These are phyloP conservation scores for Conidiobolus incongruus DNA, from an alignment of 371 early-diverging fungal genomes.

Conservation along the genomic window DNA sequence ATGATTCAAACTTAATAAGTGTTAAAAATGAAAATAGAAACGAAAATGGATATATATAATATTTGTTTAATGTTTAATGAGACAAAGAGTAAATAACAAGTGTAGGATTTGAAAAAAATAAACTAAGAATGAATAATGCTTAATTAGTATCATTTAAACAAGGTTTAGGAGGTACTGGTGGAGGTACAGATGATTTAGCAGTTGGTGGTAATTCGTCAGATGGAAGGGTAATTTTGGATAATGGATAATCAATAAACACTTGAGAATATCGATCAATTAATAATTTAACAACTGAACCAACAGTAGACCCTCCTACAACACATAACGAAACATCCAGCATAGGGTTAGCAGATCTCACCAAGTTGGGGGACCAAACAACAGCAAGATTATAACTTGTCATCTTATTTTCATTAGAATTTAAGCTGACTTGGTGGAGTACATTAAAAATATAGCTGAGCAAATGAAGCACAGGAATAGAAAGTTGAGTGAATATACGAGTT, in stretches of 20 bases:
- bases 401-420: conserved; percentile 26
- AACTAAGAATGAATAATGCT: too few relatives aligned
- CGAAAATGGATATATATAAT: too few relatives aligned
- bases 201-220: too few relatives aligned
- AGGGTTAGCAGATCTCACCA: conserved; percentile 41
- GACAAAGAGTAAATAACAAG: too few relatives aligned
- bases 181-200: too few relatives aligned
- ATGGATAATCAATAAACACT: conserved; percentile 18
- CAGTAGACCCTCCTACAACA: conserved; percentile 5
- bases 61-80: too few relatives aligned
- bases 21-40: too few relatives aligned
- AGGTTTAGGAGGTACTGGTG: too few relatives aligned
- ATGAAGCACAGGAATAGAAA: conserved; percentile 13
- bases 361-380: conserved; percentile 69
- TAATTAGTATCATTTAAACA: too few relatives aligned
- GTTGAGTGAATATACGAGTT: conserved; percentile 15
- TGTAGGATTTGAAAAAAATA: too few relatives aligned
- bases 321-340: conserved; percentile 21
- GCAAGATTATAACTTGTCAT: conserved; percentile 74
- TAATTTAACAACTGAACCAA: background rate
- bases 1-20: too few relatives aligned
- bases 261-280: too few relatives aligned
- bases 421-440: conserved; percentile 36
- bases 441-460: conserved; percentile 32
- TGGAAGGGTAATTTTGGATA: conserved; percentile 10